Conservation (phyloP, 2,329 filamentous ascomycete species). For the Cercospora citrullina region DNA sequence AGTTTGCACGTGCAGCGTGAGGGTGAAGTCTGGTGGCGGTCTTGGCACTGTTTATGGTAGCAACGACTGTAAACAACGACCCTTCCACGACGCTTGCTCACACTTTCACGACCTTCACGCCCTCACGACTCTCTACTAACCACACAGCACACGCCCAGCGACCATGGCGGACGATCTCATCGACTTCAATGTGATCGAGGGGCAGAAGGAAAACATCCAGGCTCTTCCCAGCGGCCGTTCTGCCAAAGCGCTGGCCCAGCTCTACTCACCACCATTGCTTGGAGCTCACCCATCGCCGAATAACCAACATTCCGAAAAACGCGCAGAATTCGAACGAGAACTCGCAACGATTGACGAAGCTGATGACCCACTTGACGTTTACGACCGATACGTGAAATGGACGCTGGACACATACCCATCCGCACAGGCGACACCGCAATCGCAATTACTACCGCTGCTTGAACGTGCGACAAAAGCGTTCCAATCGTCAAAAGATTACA, state of each 20-base stretch:
- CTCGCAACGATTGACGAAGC: constrained; percentile 76
- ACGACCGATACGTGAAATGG: constrained; percentile 96
- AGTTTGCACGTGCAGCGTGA: not conserved
- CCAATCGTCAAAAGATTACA: constrained; percentile 81
- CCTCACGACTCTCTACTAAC: constrained; percentile 11
- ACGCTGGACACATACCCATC: constrained; percentile 93
- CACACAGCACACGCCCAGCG: constrained; percentile 8
- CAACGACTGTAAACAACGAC: constrained; percentile 5
- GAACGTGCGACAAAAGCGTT: constrained; percentile 93
- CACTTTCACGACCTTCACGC: not conserved
- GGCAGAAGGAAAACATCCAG: constrained; percentile 97
- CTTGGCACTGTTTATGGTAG: not conserved
- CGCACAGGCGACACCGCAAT: constrained; percentile 85
- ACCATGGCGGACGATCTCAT: constrained; percentile 49
- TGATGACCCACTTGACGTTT: constrained; percentile 93
- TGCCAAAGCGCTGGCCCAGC: constrained; percentile 80
- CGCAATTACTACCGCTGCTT: constrained; percentile 82
- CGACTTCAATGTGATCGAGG: constrained; percentile 88
- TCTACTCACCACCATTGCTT: constrained; percentile 62
- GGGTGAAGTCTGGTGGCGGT: not conserved
- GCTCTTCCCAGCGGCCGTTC: constrained; percentile 84
- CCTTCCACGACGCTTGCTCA: not conserved
- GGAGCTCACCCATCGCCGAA: constrained; percentile 53
- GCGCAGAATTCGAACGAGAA: constrained; percentile 84
- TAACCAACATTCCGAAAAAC: constrained; percentile 74